Percentiles rank a stretch among this genome's conserved stretches.
These are phyloP conservation scores for Astrothelium macrocarpum DNA, from an alignment of 495 filamentous ascomycete genomes.

Conservation along the genomic window DNA sequence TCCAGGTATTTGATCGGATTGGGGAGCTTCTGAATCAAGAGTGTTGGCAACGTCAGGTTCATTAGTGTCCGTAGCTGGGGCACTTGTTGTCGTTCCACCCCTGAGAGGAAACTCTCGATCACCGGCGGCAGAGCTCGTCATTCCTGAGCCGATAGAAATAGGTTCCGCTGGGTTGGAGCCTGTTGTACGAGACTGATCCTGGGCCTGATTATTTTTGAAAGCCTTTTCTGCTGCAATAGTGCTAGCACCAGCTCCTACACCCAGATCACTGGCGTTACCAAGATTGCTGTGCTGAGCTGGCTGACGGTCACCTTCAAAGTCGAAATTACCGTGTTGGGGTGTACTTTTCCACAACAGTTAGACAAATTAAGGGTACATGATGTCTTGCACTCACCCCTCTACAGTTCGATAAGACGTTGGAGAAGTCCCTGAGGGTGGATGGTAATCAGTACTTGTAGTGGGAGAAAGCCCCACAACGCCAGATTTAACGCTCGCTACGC, in stretches of 20 bases:
- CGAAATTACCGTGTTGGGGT: neutral
- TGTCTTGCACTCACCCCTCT: constrained; percentile 9
- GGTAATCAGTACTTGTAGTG: neutral
- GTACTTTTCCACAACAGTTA: neutral
- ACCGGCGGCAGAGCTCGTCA: neutral
- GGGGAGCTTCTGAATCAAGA: constrained; percentile 4
- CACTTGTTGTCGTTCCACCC: neutral
- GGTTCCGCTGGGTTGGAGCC: neutral
- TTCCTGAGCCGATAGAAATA: neutral
- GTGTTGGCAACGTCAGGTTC: constrained; percentile 12
- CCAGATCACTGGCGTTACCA: neutral
- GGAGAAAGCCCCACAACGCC: constrained; percentile 23
- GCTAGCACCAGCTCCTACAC: neutral
- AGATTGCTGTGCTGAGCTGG: neutral
- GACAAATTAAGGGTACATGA: neutral
- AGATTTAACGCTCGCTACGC: constrained; percentile 28
- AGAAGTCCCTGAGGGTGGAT: constrained; percentile 7
- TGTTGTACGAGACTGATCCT: neutral
- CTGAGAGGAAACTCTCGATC: neutral
- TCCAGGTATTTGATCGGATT: neutral
- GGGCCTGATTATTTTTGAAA: neutral
- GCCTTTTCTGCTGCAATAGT: constrained; percentile 3
- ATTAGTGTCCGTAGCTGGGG: neutral
- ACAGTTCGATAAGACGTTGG: constrained; percentile 1
- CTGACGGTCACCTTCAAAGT: neutral